Percentiles rank a stretch among this genome's conserved stretches.
Evolutionary conservation across 441 rosid genomes (phyloP).

Genomic region (Brassica hybrid): DNA sequence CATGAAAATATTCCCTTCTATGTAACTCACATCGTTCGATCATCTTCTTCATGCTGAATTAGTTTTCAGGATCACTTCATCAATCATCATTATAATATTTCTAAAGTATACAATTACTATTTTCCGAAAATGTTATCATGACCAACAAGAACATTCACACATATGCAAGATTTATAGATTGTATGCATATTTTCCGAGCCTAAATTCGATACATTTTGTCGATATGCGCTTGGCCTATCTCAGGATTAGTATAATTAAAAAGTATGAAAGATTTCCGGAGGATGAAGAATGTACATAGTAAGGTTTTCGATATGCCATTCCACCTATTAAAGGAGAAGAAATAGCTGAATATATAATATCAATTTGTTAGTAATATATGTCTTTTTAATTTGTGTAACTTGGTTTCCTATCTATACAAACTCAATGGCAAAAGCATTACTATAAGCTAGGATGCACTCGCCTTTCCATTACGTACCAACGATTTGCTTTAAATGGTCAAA

Average conservation of each 20-base stretch:
- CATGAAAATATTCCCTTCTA: conserved; percentile 21
- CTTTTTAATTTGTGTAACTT: background rate
- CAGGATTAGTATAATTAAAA: background rate
- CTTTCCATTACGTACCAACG: background rate
- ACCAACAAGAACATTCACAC: background rate
- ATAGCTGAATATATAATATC: background rate
- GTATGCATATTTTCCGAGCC: too few relatives aligned
- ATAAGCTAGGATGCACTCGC: conserved; percentile 3
- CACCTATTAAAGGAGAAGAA: background rate
- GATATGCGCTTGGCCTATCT: background rate
- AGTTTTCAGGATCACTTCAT: conserved; percentile 2
- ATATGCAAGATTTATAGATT: background rate
- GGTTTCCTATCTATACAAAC: background rate
- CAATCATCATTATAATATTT: background rate
- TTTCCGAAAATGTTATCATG: background rate
- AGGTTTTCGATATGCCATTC: background rate
- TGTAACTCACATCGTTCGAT: conserved; percentile 44
- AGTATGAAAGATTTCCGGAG: background rate
- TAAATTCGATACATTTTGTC: background rate
- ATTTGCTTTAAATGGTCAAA: background rate
- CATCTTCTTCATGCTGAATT: conserved; percentile 52
- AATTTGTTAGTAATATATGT: background rate
- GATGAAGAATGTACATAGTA: background rate
- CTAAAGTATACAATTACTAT: background rate
- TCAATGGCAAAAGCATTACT: background rate